Base-by-base conservation (phyloP, 2,329 filamentous ascomycete genomes). In the Trichoderma sp. region DNA sequence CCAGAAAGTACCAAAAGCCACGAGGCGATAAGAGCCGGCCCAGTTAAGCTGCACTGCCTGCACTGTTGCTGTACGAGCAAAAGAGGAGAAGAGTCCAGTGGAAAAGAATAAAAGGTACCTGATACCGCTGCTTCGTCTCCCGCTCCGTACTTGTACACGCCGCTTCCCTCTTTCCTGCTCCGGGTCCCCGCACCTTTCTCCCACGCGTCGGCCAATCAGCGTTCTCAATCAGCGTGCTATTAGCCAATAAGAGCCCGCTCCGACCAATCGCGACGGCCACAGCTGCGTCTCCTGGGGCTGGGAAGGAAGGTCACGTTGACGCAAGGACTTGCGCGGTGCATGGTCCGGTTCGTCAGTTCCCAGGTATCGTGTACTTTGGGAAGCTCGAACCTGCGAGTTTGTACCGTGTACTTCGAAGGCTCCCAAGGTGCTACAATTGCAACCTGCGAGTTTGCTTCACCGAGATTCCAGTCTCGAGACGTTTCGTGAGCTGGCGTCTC, bases 231-330 rank as follows among this genome's bases (percentile, higher is more conserved):
- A 21, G 21, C 63, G 53, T 61, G 32, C 71, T 62, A 66, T 71
- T 66, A 71, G 71, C 73, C 71, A 74, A 74, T 74, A 71, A 43
- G 51, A 43, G 43, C 15, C 51, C 26, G 18, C 24, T 30, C 43
- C n/a, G 61, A 57, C 73, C 72, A 74, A 73, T 71, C 70, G 66
- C 66, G 51, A 58, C 66, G 43, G 8, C 6, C 34, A 12, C 53
- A 51, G 36, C 36, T 39, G 36, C 36, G 36, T 24, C 24, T 58
- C 51, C 43, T 53, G n/a, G 47, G 36, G 32, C 36, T 32, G 34
- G 24, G 34, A 47, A 30, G 71, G 53, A 66, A 74, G 72, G 71
- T 69, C 75, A 75, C 74, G 74, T 74, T 73, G 68, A 32, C 65
- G 64, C 34, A 47, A 74, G 69, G 43, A 56, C 28, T 61, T 30